These are phyloP conservation scores for Lipomyces chichibuensis DNA, from an alignment of 805 yeast genomes.

Conservation along the genomic window DNA sequence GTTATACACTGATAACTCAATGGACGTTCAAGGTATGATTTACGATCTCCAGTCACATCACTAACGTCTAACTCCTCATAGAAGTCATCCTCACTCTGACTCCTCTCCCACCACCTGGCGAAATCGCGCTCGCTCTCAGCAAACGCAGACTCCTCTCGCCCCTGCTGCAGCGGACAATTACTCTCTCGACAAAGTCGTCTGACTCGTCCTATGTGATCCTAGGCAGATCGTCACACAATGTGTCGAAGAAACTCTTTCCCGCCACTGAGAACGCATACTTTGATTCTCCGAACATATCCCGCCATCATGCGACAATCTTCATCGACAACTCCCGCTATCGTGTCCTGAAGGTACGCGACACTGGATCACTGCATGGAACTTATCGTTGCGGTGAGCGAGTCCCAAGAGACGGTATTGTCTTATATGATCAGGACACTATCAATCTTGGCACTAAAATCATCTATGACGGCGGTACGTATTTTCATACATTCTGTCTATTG, in stretches of 20 bases:
- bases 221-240: slow-evolving; percentile 18
- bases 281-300: slow-evolving; percentile 12
- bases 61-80: not conserved
- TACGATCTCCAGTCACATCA: not conserved
- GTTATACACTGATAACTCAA: not conserved
- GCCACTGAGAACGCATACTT: slow-evolving; percentile 9
- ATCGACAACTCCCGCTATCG: not conserved
- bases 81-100: slow-evolving; percentile 1
- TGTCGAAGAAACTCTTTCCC: not conserved
- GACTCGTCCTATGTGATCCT: slow-evolving; percentile 2
- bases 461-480: slow-evolving; percentile 2
- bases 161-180: not conserved
- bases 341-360: slow-evolving; percentile 4
- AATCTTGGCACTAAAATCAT: slow-evolving; percentile 8
- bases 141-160: not conserved
- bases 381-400: slow-evolving; percentile 10
- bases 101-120: not conserved
- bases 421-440: slow-evolving; percentile 5
- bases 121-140: not conserved
- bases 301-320: slow-evolving; percentile 11
- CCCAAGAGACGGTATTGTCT: not conserved
- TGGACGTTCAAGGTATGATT: slow-evolving; percentile 2
- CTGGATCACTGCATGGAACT: slow-evolving; percentile 15
- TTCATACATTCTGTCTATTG: not conserved
- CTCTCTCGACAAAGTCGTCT: not conserved